Percentiles rank a stretch among this genome's conserved stretches.
Evolutionary conservation across 192 early-diverging fungal genomes (phyloP).

Genomic region (Lobulomyces angularis): DNA sequence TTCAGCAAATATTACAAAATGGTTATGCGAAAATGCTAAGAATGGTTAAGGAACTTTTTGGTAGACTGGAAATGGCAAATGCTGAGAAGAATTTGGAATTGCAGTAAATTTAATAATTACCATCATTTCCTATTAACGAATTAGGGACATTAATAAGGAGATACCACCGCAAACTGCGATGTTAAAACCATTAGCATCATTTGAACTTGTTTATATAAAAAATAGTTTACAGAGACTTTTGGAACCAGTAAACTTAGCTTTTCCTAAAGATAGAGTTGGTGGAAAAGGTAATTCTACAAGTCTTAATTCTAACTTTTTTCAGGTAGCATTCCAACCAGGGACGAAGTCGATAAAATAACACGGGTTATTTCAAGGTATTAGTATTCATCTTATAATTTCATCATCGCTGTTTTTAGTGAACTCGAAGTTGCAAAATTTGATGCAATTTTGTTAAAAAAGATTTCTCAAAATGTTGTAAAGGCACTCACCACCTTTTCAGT

Average conservation of each 20-base stretch:
- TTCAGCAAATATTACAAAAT: constrained; percentile 29
- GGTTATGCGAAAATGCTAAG: constrained; percentile 40
- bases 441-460: constrained; percentile 24
- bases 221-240: constrained; percentile 43
- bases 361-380: constrained; percentile 40
- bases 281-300: constrained; percentile 1
- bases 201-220: constrained; percentile 38
- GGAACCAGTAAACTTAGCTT: constrained; percentile 49
- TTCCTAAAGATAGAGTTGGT: constrained; percentile 30
- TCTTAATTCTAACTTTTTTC: constrained; percentile 6
- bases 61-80: no score
- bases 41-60: constrained; percentile 32
- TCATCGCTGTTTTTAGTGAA: constrained; percentile 30
- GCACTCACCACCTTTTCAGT: constrained; percentile 44
- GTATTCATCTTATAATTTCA: neutral
- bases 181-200: constrained; percentile 21
- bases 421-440: constrained; percentile 56
- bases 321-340: constrained; percentile 21
- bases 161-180: constrained; percentile 6
- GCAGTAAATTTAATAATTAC: constrained; percentile 7
- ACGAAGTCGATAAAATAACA: constrained; percentile 43
- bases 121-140: neutral
- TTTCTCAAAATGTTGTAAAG: constrained; percentile 42
- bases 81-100: constrained; percentile 17
- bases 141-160: neutral